Percentiles rank a stretch among this genome's conserved stretches.
These are phyloP conservation scores for Metschnikowia borealis DNA, from an alignment of 805 yeast genomes.

Conservation along the genomic window DNA sequence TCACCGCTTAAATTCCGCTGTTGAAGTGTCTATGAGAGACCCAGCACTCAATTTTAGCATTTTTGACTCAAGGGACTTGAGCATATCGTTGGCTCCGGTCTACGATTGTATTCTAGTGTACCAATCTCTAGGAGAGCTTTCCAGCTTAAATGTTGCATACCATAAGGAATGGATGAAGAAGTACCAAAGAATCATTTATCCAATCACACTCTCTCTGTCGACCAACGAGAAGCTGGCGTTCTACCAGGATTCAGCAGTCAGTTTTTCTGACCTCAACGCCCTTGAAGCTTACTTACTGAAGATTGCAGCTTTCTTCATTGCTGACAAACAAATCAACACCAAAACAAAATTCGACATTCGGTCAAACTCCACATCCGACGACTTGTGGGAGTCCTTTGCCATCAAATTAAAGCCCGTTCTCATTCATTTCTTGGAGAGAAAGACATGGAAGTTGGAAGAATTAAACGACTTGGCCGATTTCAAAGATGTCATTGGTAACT, in stretches of 20 bases:
- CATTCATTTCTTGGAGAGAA: conserved; percentile 41
- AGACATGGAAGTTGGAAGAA: conserved; percentile 29
- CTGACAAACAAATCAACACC: conserved; percentile 65
- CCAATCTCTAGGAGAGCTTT: conserved; percentile 62
- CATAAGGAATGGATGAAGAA: conserved; percentile 68
- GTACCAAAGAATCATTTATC: conserved; percentile 67
- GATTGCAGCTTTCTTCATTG: conserved; percentile 70
- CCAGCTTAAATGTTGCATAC: conserved; percentile 57
- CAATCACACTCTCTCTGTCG: conserved; percentile 41
- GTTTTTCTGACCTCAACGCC: conserved; percentile 28
- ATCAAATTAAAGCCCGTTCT: conserved; percentile 59
- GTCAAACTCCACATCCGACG: conserved; percentile 56
- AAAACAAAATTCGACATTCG: conserved; percentile 64
- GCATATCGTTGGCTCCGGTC: conserved; percentile 63
- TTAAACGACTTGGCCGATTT: conserved; percentile 47
- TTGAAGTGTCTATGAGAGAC: conserved; percentile 73
- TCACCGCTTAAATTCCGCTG: conserved; percentile 79
- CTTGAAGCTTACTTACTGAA: conserved; percentile 56
- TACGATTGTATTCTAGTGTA: conserved; percentile 83
- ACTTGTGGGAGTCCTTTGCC: conserved; percentile 69
- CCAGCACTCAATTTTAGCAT: conserved; percentile 47
- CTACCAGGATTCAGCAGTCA: conserved; percentile 30
- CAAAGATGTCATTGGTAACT: conserved; percentile 63
- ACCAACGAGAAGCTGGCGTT: conserved; percentile 22
- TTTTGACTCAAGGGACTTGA: conserved; percentile 36